Conservation (phyloP, 164 flowering plant genomes). For the Chimonanthus praecox region DNA sequence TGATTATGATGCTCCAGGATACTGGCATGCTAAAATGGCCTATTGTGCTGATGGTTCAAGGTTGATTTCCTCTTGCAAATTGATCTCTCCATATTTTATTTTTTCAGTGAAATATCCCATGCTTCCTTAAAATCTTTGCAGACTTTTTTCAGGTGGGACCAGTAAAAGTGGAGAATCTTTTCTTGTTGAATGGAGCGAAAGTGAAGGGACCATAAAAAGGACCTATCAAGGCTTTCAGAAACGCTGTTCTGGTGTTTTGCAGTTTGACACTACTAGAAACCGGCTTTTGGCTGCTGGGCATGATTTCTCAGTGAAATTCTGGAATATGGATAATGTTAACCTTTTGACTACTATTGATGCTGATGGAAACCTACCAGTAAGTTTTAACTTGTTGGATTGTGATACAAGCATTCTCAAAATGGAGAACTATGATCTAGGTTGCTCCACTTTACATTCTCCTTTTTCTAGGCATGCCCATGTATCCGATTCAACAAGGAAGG, state of each 20-base stretch:
- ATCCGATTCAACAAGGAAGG: slow-evolving; percentile 94
- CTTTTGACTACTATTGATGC: slow-evolving; percentile 65
- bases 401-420: background rate
- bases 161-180: slow-evolving; percentile 84
- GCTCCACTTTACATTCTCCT: background rate
- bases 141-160: slow-evolving; percentile 94
- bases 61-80: slow-evolving; percentile 17
- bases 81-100: background rate
- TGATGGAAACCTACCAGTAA: slow-evolving; percentile 85
- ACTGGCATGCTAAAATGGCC: slow-evolving; percentile 80
- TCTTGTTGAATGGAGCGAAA: slow-evolving; percentile 95
- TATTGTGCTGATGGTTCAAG: slow-evolving; percentile 93
- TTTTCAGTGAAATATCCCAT: background rate
- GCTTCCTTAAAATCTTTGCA: slow-evolving; percentile 11
- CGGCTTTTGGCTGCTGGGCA: slow-evolving; percentile 89
- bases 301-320: slow-evolving; percentile 72
- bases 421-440: background rate
- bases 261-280: slow-evolving; percentile 84
- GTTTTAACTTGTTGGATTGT: slow-evolving; percentile 11
- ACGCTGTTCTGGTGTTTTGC: slow-evolving; percentile 70
- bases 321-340: slow-evolving; percentile 61
- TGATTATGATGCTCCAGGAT: slow-evolving; percentile 92
- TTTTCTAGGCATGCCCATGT: slow-evolving; percentile 67
- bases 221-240: slow-evolving; percentile 69
- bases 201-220: slow-evolving; percentile 89